Base-by-base conservation (phyloP, 352 stramenopile genomes). In the Phytophthora pisi region DNA sequence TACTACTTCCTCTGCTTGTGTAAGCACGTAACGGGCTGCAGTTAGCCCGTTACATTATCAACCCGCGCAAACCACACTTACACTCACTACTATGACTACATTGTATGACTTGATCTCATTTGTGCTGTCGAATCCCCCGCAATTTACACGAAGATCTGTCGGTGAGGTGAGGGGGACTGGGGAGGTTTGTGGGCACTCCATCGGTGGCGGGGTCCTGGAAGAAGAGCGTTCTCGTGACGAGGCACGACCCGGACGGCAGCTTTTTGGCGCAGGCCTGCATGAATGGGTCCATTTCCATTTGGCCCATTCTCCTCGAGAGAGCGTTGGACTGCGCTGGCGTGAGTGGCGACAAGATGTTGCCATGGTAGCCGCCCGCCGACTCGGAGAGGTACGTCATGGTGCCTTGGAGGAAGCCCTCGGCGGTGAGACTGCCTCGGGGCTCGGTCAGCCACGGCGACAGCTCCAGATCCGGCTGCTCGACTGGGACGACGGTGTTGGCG, bases 201-300 rank as follows among this genome's bases (percentile, higher is more conserved):
- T 75, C 64, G 9, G 63, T 75, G 18, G 31, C 30, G 2, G 68
- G 63, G 47, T 75, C 64, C 46, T 72, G 50, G 38, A 66, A 72
- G 31, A 75, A 72, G n/a, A 67, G 63, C 15, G 58, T 72, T n/a
- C 57, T 58, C 3, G 57, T 66, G 18, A 67, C 62, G 24, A 81
- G 61, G 16, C 53, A 56, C 13, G 62, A 47, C 13, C 61, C 58
- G 8, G 57, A 24, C 0, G 66, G 58, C 4, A 81, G 51, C n/a
- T 74, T 74, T 16, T 42, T 53, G 20, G 75, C 72, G 30, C 75
- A 81, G 8, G 69, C 66, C 57, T 83, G 72, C 26, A 83, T 64
- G 65, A 78, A 81, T 3, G 58, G 60, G 52, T 81, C 61, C 72
- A 83, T 83, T 53, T 81, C 72, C 31, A 83, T 66, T 28, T 83